Evolutionary conservation across 306 rosid genomes (phyloP).

Genomic region (Adenanthera pavonina): DNA sequence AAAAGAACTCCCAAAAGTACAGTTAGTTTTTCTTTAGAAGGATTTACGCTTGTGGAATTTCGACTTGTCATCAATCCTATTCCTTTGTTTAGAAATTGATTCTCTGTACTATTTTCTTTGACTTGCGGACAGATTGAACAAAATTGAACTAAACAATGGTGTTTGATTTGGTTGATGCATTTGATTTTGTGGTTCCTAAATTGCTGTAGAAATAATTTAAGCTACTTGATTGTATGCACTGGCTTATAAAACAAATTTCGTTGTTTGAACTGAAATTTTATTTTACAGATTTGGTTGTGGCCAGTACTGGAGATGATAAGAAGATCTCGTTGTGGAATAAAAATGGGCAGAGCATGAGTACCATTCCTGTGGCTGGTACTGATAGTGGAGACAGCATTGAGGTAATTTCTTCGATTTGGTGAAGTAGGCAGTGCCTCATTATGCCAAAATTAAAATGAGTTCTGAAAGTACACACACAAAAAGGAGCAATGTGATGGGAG

Average conservation of each 20-base stretch:
- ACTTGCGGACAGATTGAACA: not conserved
- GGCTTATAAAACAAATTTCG: not conserved
- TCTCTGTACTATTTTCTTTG: not conserved
- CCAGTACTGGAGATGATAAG: constrained; percentile 97
- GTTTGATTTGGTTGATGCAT: constrained; percentile 9
- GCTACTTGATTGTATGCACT: not conserved
- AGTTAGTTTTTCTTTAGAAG: not conserved
- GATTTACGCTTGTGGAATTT: constrained; percentile 34
- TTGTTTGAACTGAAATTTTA: constrained; percentile 29
- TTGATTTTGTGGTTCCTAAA: not conserved
- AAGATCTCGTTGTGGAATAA: constrained; percentile 88
- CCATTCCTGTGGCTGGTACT: constrained; percentile 81
- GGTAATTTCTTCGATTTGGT: constrained; percentile 48
- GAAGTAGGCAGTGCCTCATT: constrained; percentile 8
- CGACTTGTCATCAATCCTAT: too few species aligned
- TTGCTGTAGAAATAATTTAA: not conserved
- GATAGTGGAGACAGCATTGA: constrained; percentile 85
- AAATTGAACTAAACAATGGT: not conserved
- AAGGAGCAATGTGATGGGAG: not conserved
- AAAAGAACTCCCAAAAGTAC: too few species aligned
- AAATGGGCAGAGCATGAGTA: constrained; percentile 96
- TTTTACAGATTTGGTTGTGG: constrained; percentile 86
- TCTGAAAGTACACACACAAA: not conserved
- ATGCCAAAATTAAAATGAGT: not conserved
- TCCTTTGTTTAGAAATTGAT: not conserved